Conservation (phyloP, 768 basidiomycete genomes). For the Pisolithus albus region DNA sequence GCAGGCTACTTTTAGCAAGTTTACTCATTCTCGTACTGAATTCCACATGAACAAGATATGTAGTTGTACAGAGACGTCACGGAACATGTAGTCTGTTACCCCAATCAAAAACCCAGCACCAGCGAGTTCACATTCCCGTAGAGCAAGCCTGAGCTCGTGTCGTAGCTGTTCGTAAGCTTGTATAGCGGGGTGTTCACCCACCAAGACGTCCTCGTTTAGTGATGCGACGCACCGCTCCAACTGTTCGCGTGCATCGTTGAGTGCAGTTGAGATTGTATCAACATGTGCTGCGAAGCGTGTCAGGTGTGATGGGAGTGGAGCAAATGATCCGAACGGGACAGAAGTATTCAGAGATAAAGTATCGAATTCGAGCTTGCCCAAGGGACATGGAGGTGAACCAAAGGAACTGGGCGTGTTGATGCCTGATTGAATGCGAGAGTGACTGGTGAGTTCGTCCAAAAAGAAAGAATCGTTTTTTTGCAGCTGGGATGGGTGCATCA, state of each 20-base stretch:
- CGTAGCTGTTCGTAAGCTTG: constrained; percentile 71
- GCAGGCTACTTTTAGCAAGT: background rate
- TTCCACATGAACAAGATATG: too few relatives aligned
- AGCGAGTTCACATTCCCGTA: constrained; percentile 80
- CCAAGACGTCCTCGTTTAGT: constrained; percentile 38
- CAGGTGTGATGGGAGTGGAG: constrained; percentile 66
- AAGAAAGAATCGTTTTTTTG: too few relatives aligned
- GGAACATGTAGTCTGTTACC: too few relatives aligned
- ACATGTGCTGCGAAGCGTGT: constrained; percentile 69
- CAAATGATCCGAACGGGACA: constrained; percentile 42
- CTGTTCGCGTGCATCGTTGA: constrained; percentile 66
- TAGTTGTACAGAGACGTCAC: too few relatives aligned
- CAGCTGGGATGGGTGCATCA: too few relatives aligned
- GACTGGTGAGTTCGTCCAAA: too few relatives aligned
- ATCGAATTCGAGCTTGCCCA: constrained; percentile 11
- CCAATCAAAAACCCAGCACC: too few relatives aligned
- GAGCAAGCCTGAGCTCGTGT: constrained; percentile 67
- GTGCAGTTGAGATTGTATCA: constrained; percentile 57
- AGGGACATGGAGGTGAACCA: constrained; percentile 11
- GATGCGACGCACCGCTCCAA: constrained; percentile 56
- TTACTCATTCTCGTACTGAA: too few relatives aligned
- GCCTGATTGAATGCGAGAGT: too few relatives aligned
- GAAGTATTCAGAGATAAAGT: background rate
- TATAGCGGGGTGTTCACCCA: constrained; percentile 41
- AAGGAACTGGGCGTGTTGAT: constrained; percentile 12